Percentiles rank a stretch among this genome's conserved stretches.
Conservation (phyloP, 495 filamentous ascomycete species). For the Clavariopsis aquatica region DNA sequence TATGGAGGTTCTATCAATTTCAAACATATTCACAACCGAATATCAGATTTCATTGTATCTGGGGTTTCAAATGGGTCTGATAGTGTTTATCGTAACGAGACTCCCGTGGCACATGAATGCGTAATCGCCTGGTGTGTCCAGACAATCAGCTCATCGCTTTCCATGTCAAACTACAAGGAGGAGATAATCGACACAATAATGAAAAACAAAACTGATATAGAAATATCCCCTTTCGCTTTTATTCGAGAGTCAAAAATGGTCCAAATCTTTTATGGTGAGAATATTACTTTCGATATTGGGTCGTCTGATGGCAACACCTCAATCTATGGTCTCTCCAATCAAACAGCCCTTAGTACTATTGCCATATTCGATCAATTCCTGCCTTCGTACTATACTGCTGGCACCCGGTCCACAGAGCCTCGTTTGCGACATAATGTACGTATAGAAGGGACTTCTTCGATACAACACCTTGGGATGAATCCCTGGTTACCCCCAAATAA, state of each 20-base stretch:
- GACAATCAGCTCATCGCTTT: conserved; percentile 15
- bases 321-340: too few relatives aligned
- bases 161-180: conserved; percentile 10
- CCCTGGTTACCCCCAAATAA: conserved; percentile 22
- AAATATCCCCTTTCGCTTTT: too few relatives aligned
- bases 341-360: conserved; percentile 1
- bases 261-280: background rate
- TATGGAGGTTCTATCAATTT: conserved; percentile 29
- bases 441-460: background rate
- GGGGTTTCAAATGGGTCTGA: background rate
- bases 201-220: too few relatives aligned
- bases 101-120: conserved; percentile 27
- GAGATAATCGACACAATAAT: background rate
- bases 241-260: background rate
- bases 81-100: conserved; percentile 13
- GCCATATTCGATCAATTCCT: conserved; percentile 6
- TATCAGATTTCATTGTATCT: conserved; percentile 22
- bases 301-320: conserved; percentile 6
- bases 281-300: conserved; percentile 9
- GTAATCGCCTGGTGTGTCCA: conserved; percentile 31
- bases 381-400: background rate
- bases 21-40: conserved; percentile 25
- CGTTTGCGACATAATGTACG: background rate
- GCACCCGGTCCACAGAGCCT: background rate
- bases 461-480: background rate